Percentiles rank a stretch among this genome's conserved stretches.
These are phyloP conservation scores for Metarhizium guizhouense DNA, from an alignment of 2,329 filamentous ascomycete species.

Conservation along the genomic window DNA sequence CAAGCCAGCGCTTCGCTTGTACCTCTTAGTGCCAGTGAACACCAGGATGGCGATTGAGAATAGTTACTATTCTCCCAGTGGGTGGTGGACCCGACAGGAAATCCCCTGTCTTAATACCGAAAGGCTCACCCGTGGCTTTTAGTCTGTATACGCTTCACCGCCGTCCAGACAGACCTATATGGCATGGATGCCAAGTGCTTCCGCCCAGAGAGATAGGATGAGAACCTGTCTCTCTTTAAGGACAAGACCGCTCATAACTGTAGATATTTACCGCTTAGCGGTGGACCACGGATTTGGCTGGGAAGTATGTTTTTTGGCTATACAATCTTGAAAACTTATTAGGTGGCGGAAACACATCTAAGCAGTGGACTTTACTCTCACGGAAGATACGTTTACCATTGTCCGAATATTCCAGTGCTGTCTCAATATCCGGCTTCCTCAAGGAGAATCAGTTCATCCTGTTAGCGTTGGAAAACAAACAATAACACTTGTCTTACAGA, in stretches of 20 bases:
- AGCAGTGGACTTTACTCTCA: not conserved
- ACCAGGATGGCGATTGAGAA: not conserved
- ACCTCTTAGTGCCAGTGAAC: not conserved
- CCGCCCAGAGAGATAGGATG: not conserved
- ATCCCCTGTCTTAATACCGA: not conserved
- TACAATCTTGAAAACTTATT: not conserved
- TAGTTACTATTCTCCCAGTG: not conserved
- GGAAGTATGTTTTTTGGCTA: not conserved
- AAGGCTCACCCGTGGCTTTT: not conserved
- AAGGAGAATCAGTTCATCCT: not conserved
- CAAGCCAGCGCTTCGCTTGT: not conserved
- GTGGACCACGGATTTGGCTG: not conserved
- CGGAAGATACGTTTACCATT: not conserved
- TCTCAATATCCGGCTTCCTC: not conserved
- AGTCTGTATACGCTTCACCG: not conserved
- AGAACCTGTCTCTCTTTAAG: not conserved
- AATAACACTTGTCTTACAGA: not conserved
- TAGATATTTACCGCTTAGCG: not conserved
- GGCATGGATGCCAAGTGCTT: not conserved
- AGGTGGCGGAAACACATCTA: not conserved
- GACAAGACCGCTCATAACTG: not conserved
- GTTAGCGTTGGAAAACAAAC: not conserved
- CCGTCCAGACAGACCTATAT: not conserved
- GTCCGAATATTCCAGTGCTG: not conserved
- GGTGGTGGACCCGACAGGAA: not conserved